These are phyloP conservation scores for Agrocybe chaxingu DNA, from an alignment of 768 basidiomycete species.

Conservation along the genomic window DNA sequence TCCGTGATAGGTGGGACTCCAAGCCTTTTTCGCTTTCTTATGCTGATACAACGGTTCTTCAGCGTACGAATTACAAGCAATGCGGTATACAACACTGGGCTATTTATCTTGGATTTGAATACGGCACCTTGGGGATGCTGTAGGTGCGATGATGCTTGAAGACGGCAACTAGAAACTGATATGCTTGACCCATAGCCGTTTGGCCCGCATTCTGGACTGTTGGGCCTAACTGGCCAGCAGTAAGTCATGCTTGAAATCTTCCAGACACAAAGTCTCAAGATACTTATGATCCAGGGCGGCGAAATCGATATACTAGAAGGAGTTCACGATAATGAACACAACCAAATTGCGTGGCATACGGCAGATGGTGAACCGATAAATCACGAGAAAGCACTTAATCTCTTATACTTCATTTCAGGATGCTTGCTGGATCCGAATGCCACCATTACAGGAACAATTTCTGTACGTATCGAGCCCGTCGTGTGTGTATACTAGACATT, in stretches of 20 bases:
- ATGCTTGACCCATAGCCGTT: conserved; percentile 41
- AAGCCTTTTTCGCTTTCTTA: too few species aligned
- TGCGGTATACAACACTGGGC: conserved; percentile 64
- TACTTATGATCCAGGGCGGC: conserved; percentile 45
- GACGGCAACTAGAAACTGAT: not conserved
- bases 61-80: conserved; percentile 78
- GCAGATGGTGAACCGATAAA: conserved; percentile 41
- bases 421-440: conserved; percentile 54
- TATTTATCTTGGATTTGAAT: conserved; percentile 82
- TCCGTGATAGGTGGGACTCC: conserved; percentile 54
- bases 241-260: conserved; percentile 28
- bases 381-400: not conserved
- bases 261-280: not conserved
- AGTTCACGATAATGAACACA: conserved; percentile 81
- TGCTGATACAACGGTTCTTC: too few species aligned
- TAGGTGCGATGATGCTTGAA: conserved; percentile 31
- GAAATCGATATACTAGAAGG: conserved; percentile 87
- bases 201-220: conserved; percentile 86
- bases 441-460: conserved; percentile 61
- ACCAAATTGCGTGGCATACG: conserved; percentile 83
- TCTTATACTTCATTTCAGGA: conserved; percentile 27
- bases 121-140: conserved; percentile 90
- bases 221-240: conserved; percentile 64
- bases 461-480: conserved; percentile 37
- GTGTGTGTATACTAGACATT: not conserved